These are phyloP conservation scores for Flaveria brownii DNA, from an alignment of 129 eudicot species.

Conservation along the genomic window DNA sequence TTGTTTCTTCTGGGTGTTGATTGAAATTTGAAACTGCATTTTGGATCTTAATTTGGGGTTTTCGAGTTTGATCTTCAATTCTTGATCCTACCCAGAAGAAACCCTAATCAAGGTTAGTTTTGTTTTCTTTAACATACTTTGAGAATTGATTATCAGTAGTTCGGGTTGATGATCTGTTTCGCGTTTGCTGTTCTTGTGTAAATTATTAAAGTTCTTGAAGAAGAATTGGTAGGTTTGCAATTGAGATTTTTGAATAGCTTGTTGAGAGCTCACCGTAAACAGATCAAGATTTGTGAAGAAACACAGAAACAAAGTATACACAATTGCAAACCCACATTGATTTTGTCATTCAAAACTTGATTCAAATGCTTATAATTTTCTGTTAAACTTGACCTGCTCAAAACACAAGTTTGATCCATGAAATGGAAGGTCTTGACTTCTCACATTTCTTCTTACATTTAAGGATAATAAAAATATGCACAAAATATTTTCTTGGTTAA, in stretches of 20 bases:
- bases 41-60: conserved; percentile 26
- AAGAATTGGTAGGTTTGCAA: conserved; percentile 16
- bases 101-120: conserved; percentile 30
- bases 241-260: not conserved
- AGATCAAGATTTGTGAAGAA: too few relatives aligned
- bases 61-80: conserved; percentile 15
- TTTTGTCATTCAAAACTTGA: too few relatives aligned
- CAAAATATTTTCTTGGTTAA: not conserved
- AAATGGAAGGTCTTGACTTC: not conserved
- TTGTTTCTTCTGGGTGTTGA: conserved; percentile 23
- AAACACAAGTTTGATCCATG: conserved; percentile 13
- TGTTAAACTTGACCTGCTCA: conserved; percentile 1
- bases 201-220: conserved; percentile 7
- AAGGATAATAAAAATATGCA: not conserved
- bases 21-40: conserved; percentile 27
- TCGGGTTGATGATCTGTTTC: conserved; percentile 3
- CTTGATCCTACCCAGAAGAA: conserved; percentile 26
- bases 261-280: too few relatives aligned
- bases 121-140: not conserved
- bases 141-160: not conserved
- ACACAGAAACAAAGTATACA: too few relatives aligned
- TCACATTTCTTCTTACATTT: not conserved
- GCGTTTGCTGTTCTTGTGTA: not conserved
- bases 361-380: not conserved
- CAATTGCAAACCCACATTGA: too few relatives aligned